Percentiles rank a stretch among this genome's conserved stretches.
phyloP scores from a whole-genome alignment of 2,329 filamentous ascomycete species.

The Aureobasidium pullulans region DNA sequence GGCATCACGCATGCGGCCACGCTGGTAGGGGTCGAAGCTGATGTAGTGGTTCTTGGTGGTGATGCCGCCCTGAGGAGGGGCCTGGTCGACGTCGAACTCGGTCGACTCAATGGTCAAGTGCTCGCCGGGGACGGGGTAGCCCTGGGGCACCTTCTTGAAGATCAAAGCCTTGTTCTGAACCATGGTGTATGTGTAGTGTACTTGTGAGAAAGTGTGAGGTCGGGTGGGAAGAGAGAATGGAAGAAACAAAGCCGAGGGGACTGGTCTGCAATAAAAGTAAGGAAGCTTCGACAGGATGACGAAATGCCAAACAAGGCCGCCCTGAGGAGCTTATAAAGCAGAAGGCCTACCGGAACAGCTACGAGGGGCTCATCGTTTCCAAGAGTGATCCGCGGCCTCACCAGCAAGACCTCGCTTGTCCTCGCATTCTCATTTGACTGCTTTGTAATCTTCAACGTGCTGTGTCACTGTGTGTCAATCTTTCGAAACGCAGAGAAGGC shows the following conservation, averaged over 20 bases:
- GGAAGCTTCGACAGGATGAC: slow-evolving; percentile 3
- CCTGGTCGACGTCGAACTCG: slow-evolving; percentile 58
- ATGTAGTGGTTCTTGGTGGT: slow-evolving; percentile 63
- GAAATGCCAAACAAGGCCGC: slow-evolving; percentile 9
- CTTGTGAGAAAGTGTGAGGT: not conserved
- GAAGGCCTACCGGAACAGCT: not conserved
- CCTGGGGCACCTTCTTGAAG: slow-evolving; percentile 62
- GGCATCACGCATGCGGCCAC: slow-evolving; percentile 66
- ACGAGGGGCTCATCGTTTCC: not conserved
- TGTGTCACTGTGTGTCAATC: slow-evolving; percentile 1
- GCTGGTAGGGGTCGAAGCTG: slow-evolving; percentile 79
- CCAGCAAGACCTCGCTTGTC: not conserved
- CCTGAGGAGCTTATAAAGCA: slow-evolving; percentile 10
- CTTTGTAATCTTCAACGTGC: not conserved
- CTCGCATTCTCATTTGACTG: not conserved
- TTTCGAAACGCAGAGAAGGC: slow-evolving; percentile 8
- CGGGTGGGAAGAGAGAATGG: not conserved
- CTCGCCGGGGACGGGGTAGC: slow-evolving; percentile 61
- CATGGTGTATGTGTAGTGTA: slow-evolving; percentile 26
- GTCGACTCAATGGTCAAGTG: slow-evolving; percentile 61
- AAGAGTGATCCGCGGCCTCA: not conserved
- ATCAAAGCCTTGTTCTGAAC: slow-evolving; percentile 67
- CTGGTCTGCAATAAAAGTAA: not conserved
- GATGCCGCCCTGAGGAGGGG: slow-evolving; percentile 58
- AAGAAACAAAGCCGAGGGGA: not conserved